A percentile compares a stretch with the other conserved stretches of the same genome.
phyloP scores from a whole-genome alignment of 768 basidiomycete species.

The Saitozyma sp. region DNA sequence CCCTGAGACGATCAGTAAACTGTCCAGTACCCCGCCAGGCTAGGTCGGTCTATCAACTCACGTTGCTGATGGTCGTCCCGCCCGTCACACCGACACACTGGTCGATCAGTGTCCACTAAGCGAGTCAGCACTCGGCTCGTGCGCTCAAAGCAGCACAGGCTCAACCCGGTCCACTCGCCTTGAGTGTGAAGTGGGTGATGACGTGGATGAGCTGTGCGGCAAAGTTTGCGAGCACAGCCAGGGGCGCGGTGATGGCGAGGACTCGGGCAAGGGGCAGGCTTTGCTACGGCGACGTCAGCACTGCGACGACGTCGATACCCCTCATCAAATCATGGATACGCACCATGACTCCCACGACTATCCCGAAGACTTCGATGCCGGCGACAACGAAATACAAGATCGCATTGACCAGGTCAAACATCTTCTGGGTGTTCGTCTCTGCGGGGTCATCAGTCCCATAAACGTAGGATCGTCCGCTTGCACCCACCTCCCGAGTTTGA shows the following conservation, averaged over 20 bases:
- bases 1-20: conserved; percentile 7
- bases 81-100: conserved; percentile 32
- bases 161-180: conserved; percentile 19
- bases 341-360: conserved; percentile 34
- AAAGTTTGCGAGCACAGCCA: conserved; percentile 36
- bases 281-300: conserved; percentile 24
- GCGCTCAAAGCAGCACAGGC: too few relatives aligned
- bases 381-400: conserved; percentile 40
- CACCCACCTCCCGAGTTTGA: conserved; percentile 20
- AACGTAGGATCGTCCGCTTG: not conserved
- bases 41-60: conserved; percentile 11
- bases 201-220: conserved; percentile 32
- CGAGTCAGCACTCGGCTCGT: not conserved
- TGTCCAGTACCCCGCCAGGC: too few relatives aligned
- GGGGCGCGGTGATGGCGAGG: conserved; percentile 35
- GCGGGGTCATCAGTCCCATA: not conserved
- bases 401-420: conserved; percentile 33
- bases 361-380: conserved; percentile 27
- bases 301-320: not conserved
- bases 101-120: conserved; percentile 31
- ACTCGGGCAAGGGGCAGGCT: conserved; percentile 27
- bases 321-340: not conserved
- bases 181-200: conserved; percentile 35
- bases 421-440: conserved; percentile 27
- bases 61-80: conserved; percentile 16